phyloP scores from a whole-genome alignment of 768 basidiomycete species.

The Boletus sp. region DNA sequence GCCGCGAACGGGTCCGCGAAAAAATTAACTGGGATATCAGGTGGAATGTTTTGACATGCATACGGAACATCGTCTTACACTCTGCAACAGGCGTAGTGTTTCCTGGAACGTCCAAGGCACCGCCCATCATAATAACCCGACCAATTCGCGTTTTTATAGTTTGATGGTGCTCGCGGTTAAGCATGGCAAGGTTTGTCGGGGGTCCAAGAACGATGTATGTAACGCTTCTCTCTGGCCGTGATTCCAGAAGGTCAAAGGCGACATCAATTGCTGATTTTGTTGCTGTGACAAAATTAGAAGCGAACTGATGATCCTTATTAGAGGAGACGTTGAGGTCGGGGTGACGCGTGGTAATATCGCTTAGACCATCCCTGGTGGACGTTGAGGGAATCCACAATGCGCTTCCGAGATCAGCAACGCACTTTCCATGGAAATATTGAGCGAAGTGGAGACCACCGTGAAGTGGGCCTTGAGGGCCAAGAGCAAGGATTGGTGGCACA shows the following conservation, averaged over 20 bases:
- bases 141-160: constrained; percentile 59
- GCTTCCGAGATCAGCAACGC: constrained; percentile 10
- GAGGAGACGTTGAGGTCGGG: constrained; percentile 51
- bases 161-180: constrained; percentile 53
- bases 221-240: constrained; percentile 48
- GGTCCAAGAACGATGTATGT: constrained; percentile 76
- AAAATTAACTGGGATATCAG: constrained; percentile 60
- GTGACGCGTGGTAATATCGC: constrained; percentile 57
- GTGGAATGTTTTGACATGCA: not conserved
- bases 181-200: constrained; percentile 73
- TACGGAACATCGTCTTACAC: constrained; percentile 47
- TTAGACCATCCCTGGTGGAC: constrained; percentile 60
- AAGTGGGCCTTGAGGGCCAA: constrained; percentile 64
- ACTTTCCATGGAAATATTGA: constrained; percentile 84
- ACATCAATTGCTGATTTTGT: constrained; percentile 50
- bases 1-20: constrained; percentile 88
- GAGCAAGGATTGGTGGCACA: constrained; percentile 57
- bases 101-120: constrained; percentile 86
- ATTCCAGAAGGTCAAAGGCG: constrained; percentile 51
- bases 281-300: constrained; percentile 47
- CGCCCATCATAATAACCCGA: constrained; percentile 89
- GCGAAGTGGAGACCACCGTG: constrained; percentile 71
- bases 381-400: constrained; percentile 1
- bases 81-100: constrained; percentile 82
- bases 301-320: constrained; percentile 15